Evolutionary conservation across 768 basidiomycete genomes (phyloP).

Genomic region (Podaxis pistillaris): DNA sequence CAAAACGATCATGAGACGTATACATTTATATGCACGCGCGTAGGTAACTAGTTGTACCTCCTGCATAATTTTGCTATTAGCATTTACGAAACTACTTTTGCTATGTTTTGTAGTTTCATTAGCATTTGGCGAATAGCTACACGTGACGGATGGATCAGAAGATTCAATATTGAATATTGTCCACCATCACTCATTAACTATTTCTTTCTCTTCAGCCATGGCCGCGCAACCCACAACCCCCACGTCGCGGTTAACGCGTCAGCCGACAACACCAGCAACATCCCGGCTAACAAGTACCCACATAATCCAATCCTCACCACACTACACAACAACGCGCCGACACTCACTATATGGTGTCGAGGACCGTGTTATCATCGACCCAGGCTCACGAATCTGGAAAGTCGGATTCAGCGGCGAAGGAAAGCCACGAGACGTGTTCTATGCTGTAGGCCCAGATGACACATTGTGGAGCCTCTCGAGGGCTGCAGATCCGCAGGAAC

Average conservation of each 20-base stretch:
- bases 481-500: conserved; percentile 49
- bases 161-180: background rate
- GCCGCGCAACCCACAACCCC: conserved; percentile 40
- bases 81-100: background rate
- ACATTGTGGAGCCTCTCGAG: conserved; percentile 63
- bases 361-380: conserved; percentile 92
- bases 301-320: conserved; percentile 71
- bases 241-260: conserved; percentile 30
- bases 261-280: conserved; percentile 56
- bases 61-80: background rate
- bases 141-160: conserved; percentile 2
- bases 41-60: background rate
- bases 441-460: conserved; percentile 40
- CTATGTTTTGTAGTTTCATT: background rate
- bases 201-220: conserved; percentile 20
- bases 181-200: background rate
- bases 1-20: conserved; percentile 14
- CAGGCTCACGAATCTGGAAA: conserved; percentile 93
- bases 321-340: conserved; percentile 79
- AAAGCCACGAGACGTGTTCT: conserved; percentile 85
- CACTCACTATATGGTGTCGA: conserved; percentile 97
- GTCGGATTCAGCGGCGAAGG: conserved; percentile 98
- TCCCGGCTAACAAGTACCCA: conserved; percentile 44
- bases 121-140: background rate
- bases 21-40: conserved; percentile 6